These are phyloP conservation scores for Spinacia oleracea DNA, from an alignment of 179 eudicot species.

Conservation along the genomic window DNA sequence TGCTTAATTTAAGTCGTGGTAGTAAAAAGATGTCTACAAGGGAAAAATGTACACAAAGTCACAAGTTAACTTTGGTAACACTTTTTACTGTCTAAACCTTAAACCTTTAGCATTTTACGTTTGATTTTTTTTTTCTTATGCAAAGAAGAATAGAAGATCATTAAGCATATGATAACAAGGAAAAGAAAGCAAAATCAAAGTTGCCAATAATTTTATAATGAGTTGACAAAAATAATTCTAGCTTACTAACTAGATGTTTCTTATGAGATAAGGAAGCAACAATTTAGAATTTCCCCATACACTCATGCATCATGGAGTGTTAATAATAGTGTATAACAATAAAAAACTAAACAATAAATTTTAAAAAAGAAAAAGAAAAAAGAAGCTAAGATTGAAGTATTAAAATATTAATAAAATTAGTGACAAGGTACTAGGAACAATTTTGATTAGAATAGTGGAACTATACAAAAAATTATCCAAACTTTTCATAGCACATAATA, in stretches of 20 bases:
- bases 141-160: too few relatives aligned
- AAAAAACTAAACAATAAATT: neutral
- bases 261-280: neutral
- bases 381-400: neutral
- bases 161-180: neutral
- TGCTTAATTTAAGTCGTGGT: too few relatives aligned
- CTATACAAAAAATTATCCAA: constrained; percentile 2
- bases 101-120: neutral
- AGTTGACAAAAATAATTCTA: neutral
- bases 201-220: neutral
- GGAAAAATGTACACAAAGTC: too few relatives aligned
- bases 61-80: too few relatives aligned
- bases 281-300: neutral
- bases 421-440: neutral
- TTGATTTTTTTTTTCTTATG: too few relatives aligned
- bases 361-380: neutral
- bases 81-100: neutral
- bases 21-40: too few relatives aligned
- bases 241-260: neutral
- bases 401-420: neutral
- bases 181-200: neutral
- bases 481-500: neutral
- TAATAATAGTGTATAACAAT: neutral
- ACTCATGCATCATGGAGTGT: neutral
- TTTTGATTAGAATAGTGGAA: neutral